Conservation (phyloP, 768 basidiomycete genomes). For the Mycena haematopus region DNA sequence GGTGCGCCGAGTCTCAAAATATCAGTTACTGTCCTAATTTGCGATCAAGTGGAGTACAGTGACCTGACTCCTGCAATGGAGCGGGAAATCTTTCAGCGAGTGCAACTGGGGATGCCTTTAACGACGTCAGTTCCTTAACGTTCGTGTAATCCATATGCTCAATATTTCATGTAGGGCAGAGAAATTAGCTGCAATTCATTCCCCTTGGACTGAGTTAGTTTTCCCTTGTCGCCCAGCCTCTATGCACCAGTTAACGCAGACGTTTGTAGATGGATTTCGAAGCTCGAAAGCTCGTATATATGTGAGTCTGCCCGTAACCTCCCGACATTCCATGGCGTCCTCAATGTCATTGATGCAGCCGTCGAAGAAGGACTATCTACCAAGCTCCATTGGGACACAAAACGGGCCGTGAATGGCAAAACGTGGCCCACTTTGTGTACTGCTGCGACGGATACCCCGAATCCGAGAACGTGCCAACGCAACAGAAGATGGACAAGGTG, state of each 20-base stretch:
- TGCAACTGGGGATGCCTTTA: constrained; percentile 80
- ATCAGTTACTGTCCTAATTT: not conserved
- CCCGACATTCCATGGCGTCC: not conserved
- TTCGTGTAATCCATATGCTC: constrained; percentile 1
- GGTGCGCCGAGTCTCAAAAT: constrained; percentile 48
- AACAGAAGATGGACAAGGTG: constrained; percentile 58
- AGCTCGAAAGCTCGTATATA: constrained; percentile 48
- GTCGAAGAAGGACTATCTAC: constrained; percentile 63
- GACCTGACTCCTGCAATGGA: constrained; percentile 61
- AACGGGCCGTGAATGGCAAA: constrained; percentile 82
- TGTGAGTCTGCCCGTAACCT: not conserved
- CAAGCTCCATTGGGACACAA: constrained; percentile 63
- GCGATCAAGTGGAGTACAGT: constrained; percentile 67
- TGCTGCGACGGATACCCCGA: constrained; percentile 64
- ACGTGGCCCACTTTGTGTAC: constrained; percentile 71
- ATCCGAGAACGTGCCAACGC: constrained; percentile 56
- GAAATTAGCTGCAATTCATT: constrained; percentile 80
- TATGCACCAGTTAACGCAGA: constrained; percentile 9
- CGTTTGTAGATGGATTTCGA: constrained; percentile 59
- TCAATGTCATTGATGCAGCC: constrained; percentile 53
- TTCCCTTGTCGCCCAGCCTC: not conserved
- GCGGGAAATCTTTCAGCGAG: constrained; percentile 83
- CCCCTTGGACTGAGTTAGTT: constrained; percentile 63
- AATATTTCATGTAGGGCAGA: constrained; percentile 43
- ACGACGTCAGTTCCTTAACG: constrained; percentile 54